Conservation (phyloP, 805 yeast genomes). For the Starmera quercuum region DNA sequence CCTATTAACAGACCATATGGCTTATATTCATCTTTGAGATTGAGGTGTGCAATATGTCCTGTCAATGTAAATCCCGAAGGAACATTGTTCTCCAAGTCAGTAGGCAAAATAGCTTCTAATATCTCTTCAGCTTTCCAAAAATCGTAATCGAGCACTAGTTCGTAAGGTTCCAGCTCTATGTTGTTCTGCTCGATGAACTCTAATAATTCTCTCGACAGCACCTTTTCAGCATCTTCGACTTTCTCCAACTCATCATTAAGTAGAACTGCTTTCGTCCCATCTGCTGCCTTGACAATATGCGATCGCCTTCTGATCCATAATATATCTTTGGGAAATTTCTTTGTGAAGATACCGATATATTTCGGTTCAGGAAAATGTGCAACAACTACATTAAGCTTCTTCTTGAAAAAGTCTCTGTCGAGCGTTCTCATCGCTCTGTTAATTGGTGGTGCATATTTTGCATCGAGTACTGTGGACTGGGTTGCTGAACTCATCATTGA, state of each 20-base stretch:
- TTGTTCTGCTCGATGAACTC: conserved; percentile 39
- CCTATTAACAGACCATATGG: conserved; percentile 82
- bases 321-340: conserved; percentile 49
- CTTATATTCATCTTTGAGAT: conserved; percentile 74
- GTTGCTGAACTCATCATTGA: no score
- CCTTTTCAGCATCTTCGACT: conserved; percentile 26
- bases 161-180: conserved; percentile 44
- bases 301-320: conserved; percentile 64
- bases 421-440: conserved; percentile 56
- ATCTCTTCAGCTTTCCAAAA: conserved; percentile 92
- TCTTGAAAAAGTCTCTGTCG: conserved; percentile 58
- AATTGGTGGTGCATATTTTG: conserved; percentile 48
- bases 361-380: conserved; percentile 66
- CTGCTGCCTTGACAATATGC: conserved; percentile 46
- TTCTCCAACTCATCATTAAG: conserved; percentile 43
- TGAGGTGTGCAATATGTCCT: conserved; percentile 94
- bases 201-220: conserved; percentile 35
- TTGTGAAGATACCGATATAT: conserved; percentile 41
- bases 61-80: conserved; percentile 91
- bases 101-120: conserved; percentile 70
- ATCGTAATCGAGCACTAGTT: conserved; percentile 54
- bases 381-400: conserved; percentile 52
- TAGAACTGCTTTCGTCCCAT: conserved; percentile 36
- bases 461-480: no score
- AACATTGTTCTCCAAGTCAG: conserved; percentile 53